phyloP scores from a whole-genome alignment of 2,329 filamentous ascomycete species.

The Calonectria fujianensis region DNA sequence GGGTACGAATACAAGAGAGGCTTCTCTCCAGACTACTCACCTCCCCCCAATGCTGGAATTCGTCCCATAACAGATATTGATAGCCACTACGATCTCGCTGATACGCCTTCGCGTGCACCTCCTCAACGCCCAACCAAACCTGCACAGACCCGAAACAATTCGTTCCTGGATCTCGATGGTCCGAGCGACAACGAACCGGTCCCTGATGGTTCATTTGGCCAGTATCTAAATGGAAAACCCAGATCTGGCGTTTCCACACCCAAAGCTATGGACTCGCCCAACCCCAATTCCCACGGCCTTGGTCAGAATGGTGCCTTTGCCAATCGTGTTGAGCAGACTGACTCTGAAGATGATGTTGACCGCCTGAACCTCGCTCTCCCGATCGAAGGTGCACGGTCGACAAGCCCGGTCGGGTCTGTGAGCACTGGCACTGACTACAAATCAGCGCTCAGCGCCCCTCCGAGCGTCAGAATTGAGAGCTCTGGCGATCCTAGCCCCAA shows the following conservation, averaged over 20 bases:
- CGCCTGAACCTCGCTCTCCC: conserved; percentile 64
- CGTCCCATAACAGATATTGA: conserved; percentile 74
- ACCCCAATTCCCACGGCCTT: conserved; percentile 55
- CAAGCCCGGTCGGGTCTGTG: conserved; percentile 59
- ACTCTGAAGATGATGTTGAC: conserved; percentile 59
- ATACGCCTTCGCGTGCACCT: conserved; percentile 61
- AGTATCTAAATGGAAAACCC: conserved; percentile 42
- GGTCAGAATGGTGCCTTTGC: conserved; percentile 54
- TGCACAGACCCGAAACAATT: conserved; percentile 64
- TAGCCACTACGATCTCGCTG: conserved; percentile 48
- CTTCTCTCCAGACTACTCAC: conserved; percentile 86
- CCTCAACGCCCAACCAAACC: conserved; percentile 57
- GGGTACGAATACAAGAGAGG: conserved; percentile 69
- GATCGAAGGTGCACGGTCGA: conserved; percentile 62
- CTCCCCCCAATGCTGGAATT: conserved; percentile 82
- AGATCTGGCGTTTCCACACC: conserved; percentile 19
- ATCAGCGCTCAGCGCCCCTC: conserved; percentile 64
- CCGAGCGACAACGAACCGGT: conserved; percentile 69
- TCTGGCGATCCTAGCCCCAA: conserved; percentile 63
- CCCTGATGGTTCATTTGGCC: conserved; percentile 42
- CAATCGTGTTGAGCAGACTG: conserved; percentile 52
- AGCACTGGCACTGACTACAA: conserved; percentile 64
- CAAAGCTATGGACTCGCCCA: conserved; percentile 37
- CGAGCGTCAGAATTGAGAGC: conserved; percentile 67
- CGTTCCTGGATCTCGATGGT: conserved; percentile 70